Percentiles rank a stretch among this genome's conserved stretches.
phyloP scores from a whole-genome alignment of 139 green algal species.

The Pedinophyceae sp. region DNA sequence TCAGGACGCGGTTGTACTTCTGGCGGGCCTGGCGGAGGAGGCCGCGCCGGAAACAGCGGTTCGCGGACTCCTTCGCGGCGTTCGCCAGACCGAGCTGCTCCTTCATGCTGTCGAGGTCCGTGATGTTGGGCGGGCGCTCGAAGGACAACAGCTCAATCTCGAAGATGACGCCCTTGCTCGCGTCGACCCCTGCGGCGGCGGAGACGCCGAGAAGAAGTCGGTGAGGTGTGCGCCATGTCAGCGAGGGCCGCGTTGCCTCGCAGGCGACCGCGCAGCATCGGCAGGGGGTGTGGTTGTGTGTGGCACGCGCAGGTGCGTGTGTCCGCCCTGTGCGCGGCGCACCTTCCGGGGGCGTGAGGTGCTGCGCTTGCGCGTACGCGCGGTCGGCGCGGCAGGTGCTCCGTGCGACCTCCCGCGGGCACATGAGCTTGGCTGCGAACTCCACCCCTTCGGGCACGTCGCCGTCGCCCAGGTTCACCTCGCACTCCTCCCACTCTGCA shows the following conservation, averaged over 20 bases:
- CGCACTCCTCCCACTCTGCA: slow-evolving; percentile 33
- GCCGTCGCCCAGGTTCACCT: slow-evolving; percentile 29
- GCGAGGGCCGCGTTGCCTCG: slow-evolving; percentile 1
- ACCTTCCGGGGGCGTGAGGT: slow-evolving; percentile 6
- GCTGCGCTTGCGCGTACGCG: slow-evolving; percentile 10
- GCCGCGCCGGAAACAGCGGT: slow-evolving; percentile 33
- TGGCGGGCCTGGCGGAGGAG: too few species aligned
- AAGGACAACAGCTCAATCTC: slow-evolving; percentile 53
- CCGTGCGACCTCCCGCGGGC: slow-evolving; percentile 41
- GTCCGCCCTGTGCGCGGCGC: not conserved
- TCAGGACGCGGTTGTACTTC: not conserved
- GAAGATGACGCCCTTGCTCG: slow-evolving; percentile 26
- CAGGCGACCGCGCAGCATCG: not conserved
- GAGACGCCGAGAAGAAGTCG: too few species aligned
- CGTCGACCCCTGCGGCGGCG: not conserved
- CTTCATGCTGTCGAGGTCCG: slow-evolving; percentile 19
- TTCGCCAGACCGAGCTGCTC: slow-evolving; percentile 27
- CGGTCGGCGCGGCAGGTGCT: not conserved
- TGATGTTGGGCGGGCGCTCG: slow-evolving; percentile 28
- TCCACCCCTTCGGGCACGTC: slow-evolving; percentile 46
- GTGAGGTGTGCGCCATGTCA: too few species aligned
- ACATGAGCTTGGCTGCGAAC: slow-evolving; percentile 50
- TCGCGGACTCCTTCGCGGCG: slow-evolving; percentile 38
- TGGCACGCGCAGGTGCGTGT: not conserved
- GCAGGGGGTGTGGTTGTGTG: not conserved